Evolutionary conservation across 352 stramenopile species (phyloP).

Genomic region (Phytophthora fragariaefolia): DNA sequence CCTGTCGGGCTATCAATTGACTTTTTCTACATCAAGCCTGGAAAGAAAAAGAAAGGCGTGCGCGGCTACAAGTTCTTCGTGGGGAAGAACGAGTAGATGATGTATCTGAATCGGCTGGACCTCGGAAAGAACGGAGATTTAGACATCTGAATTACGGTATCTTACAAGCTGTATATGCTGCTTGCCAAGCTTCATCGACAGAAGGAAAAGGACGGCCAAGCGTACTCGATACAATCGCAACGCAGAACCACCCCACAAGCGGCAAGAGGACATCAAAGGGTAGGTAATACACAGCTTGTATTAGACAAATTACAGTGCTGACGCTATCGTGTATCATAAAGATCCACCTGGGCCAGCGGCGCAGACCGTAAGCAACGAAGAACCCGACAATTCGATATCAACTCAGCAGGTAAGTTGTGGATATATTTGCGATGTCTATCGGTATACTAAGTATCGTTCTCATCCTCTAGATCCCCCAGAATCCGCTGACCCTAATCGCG

Average conservation of each 20-base stretch:
- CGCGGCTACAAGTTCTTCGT: not conserved
- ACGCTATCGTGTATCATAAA: no score
- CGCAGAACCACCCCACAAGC: not conserved
- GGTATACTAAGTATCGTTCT: not conserved
- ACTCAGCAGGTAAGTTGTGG: not conserved
- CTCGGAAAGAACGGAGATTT: not conserved
- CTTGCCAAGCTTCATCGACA: not conserved
- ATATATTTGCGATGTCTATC: not conserved
- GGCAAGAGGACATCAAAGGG: not conserved
- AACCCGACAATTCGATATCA: not conserved
- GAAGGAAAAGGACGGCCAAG: not conserved
- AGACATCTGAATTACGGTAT: not conserved
- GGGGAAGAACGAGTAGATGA: not conserved
- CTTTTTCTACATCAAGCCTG: conserved; percentile 3
- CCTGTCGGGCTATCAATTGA: not conserved
- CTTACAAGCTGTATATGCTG: not conserved
- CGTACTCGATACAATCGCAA: not conserved
- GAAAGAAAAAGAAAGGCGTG: not conserved
- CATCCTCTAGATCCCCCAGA: not conserved
- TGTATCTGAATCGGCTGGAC: conserved; percentile 2
- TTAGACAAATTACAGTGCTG: no score
- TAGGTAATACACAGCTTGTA: not conserved
- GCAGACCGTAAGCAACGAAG: not conserved
- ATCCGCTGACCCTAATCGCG: not conserved
- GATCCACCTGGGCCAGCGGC: no score